Evolutionary conservation across 306 rosid genomes (phyloP).

Genomic region (Lathyrus sativus): DNA sequence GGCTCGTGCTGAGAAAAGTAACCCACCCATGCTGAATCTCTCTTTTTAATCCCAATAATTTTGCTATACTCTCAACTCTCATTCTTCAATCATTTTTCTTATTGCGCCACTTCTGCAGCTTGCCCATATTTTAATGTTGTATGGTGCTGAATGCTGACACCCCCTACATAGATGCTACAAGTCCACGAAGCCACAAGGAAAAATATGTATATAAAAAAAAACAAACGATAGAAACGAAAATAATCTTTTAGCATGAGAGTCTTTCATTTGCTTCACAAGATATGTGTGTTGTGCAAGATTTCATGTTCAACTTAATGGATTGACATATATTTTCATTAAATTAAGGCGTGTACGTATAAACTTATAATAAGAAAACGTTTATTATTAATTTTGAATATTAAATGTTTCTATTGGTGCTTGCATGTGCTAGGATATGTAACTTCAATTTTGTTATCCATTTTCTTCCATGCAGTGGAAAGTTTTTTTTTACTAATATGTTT

Average conservation of each 20-base stretch:
- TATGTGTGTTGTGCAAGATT: neutral
- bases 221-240: neutral
- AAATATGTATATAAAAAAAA: neutral
- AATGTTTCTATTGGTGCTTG: too few relatives aligned
- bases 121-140: neutral
- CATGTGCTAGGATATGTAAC: too few relatives aligned
- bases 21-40: neutral
- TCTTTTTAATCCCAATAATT: neutral
- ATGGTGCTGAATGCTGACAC: neutral
- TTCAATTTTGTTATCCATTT: too few relatives aligned
- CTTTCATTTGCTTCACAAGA: neutral
- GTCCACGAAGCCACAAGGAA: neutral
- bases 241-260: neutral
- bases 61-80: neutral
- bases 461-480: too few relatives aligned
- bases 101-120: conserved; percentile 16
- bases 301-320: neutral
- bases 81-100: conserved; percentile 5
- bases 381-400: too few relatives aligned
- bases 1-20: neutral
- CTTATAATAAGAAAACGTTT: too few relatives aligned
- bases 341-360: too few relatives aligned
- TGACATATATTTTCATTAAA: neutral
- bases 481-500: too few relatives aligned
- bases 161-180: neutral